Percentiles rank a stretch among this genome's conserved stretches.
Evolutionary conservation across 306 rosid species (phyloP).

Genomic region (Cyamopsis tetragonoloba): DNA sequence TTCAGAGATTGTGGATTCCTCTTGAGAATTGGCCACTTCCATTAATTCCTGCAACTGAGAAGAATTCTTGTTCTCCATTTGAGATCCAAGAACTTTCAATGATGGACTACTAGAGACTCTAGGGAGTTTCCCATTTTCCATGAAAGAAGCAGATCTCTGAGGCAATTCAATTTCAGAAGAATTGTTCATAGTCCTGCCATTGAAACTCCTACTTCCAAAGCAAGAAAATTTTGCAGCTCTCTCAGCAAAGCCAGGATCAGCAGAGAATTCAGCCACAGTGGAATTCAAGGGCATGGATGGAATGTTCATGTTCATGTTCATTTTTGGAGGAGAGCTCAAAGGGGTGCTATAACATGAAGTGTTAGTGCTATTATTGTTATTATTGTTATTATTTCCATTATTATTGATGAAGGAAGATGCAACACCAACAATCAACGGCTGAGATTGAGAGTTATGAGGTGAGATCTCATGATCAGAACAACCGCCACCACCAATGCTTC

Average conservation of each 20-base stretch:
- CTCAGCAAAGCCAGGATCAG: slow-evolving; percentile 92
- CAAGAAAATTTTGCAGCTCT: slow-evolving; percentile 91
- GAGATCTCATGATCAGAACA: slow-evolving; percentile 47
- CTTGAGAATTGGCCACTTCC: slow-evolving; percentile 52
- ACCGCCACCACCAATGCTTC: slow-evolving; percentile 42
- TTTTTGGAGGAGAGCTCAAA: slow-evolving; percentile 64
- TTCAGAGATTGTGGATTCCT: slow-evolving; percentile 68
- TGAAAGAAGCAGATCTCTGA: slow-evolving; percentile 37
- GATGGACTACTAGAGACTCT: slow-evolving; percentile 82
- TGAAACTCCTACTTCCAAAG: slow-evolving; percentile 85
- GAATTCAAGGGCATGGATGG: slow-evolving; percentile 56
- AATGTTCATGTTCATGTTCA: slow-evolving; percentile 12
- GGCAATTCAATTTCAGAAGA: slow-evolving; percentile 38
- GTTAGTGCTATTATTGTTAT: slow-evolving; percentile 38
- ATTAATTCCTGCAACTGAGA: slow-evolving; percentile 35
- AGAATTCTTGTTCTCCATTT: slow-evolving; percentile 35
- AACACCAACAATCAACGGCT: slow-evolving; percentile 7
- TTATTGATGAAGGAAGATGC: slow-evolving; percentile 34
- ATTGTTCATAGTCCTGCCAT: slow-evolving; percentile 44
- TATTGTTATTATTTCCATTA: too few species aligned
- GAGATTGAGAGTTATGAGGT: slow-evolving; percentile 43
- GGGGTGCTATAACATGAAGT: slow-evolving; percentile 67
- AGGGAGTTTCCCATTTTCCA: slow-evolving; percentile 40
- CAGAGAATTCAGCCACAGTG: slow-evolving; percentile 57
- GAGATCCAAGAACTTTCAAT: slow-evolving; percentile 61